Evolutionary conservation across 495 filamentous ascomycete species (phyloP), one percentile per base, ranked within the genome.

Genomic region (Neurospora discreta): DNA sequence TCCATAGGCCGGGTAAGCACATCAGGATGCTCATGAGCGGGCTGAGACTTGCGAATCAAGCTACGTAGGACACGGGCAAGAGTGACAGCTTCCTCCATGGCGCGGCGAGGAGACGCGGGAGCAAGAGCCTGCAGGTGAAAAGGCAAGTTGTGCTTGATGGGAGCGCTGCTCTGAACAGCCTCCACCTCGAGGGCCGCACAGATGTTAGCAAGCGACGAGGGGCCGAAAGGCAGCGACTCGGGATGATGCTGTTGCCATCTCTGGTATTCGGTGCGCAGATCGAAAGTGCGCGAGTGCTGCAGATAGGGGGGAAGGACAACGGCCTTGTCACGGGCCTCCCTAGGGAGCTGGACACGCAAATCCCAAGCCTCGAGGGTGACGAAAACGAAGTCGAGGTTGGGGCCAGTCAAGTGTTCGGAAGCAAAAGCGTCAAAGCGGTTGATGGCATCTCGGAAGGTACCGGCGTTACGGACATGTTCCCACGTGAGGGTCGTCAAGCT

Each of bases 321-420:
- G 46, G 95, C 92, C 85, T 99, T 98, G 83, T 98, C 95, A 71
- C 95, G 92, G 75, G 95, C 95, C 84, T 99, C 95, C 68, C 95
- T 92, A 40, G 95, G 95, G 74, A 99, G 88, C 85, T 99, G 95
- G 68, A 99, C 95, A 73, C 95, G 94, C 70, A 99, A 90, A 81
- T 99, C 95, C 95, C 95, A 99, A 38, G 95, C 94, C 79, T 97
- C 96, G 75, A 99, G 87, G 40, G 95, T 99, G 72, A 99, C 95
- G 82, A 98, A 99, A 74, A 95, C 92, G 81, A 98, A 99, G 75
- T 98, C 93, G 77, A 95, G 87, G 75, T 94, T 93, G 76, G 95
- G 92, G 69, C 85, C 86, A 39, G 91, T 87, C 71, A 99, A 84
- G 78, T 97, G 90, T 82, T 98, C 94, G 74, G 90, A 89, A 73